phyloP scores from a whole-genome alignment of 495 filamentous ascomycete genomes.

The Neurospora intermedia region DNA sequence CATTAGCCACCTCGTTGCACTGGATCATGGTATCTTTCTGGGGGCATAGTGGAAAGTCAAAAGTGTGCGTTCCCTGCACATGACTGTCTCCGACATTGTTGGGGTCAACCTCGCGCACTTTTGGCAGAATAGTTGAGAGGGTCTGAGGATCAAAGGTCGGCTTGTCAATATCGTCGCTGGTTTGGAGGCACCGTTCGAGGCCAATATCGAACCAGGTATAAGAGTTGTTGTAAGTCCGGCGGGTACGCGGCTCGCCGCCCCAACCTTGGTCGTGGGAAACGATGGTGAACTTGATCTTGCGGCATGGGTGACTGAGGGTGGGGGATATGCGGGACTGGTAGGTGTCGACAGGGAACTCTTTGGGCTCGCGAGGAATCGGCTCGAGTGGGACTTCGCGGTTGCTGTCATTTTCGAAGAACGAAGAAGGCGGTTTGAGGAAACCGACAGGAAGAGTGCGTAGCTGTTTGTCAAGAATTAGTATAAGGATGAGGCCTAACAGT shows the following conservation, averaged over 20 bases:
- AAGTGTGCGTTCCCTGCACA: constrained; percentile 1
- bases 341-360: constrained; percentile 21
- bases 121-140: neutral
- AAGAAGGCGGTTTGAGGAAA: constrained; percentile 18
- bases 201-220: constrained; percentile 67
- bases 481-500: neutral
- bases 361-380: constrained; percentile 3
- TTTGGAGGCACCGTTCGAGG: constrained; percentile 28
- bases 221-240: constrained; percentile 43
- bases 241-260: constrained; percentile 23
- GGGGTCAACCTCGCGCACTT: constrained; percentile 12
- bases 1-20: constrained; percentile 35
- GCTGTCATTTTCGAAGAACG: constrained; percentile 3
- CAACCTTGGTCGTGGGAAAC: constrained; percentile 59
- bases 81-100: neutral
- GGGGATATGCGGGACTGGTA: constrained; percentile 23
- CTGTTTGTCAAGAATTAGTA: constrained; percentile 9
- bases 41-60: constrained; percentile 33
- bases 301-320: constrained; percentile 32
- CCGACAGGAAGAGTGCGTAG: constrained; percentile 34
- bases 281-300: constrained; percentile 56
- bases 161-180: neutral
- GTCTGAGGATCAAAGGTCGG: neutral
- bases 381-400: neutral
- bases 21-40: constrained; percentile 37